These are phyloP conservation scores for Canavalia gladiata DNA, from an alignment of 306 rosid genomes.

Conservation along the genomic window DNA sequence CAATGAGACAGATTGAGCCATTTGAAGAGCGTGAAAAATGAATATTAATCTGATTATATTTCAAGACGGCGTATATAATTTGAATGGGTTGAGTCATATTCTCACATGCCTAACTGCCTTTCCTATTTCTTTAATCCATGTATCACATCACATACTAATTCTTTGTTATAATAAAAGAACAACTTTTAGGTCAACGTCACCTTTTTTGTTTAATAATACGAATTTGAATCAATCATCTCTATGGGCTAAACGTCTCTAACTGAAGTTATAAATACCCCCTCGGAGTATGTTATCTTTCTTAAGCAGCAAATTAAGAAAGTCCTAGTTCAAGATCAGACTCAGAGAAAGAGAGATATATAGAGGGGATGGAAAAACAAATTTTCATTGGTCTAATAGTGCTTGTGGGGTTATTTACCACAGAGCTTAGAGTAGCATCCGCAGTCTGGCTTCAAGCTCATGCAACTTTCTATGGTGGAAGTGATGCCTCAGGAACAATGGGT, in stretches of 20 bases:
- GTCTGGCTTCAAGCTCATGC: constrained; percentile 65
- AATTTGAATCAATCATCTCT: constrained; percentile 4
- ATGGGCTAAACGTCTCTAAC: constrained; percentile 37
- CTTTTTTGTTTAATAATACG: not conserved
- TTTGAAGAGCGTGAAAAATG: not conserved
- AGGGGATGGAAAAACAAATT: constrained; percentile 49
- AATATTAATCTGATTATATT: constrained; percentile 7
- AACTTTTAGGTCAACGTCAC: constrained; percentile 41
- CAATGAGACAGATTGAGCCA: constrained; percentile 1
- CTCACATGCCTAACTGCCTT: constrained; percentile 27
- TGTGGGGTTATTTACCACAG: constrained; percentile 46
- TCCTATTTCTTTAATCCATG: constrained; percentile 2
- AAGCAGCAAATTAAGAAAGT: constrained; percentile 43
- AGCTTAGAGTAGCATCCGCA: constrained; percentile 50
- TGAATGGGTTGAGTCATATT: constrained; percentile 32
- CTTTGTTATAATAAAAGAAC: constrained; percentile 1
- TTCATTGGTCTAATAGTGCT: constrained; percentile 42
- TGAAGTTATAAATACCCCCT: constrained; percentile 51
- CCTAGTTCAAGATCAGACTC: not conserved
- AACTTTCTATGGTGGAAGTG: constrained; percentile 77
- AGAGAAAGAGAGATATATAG: constrained; percentile 13
- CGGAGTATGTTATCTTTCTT: constrained; percentile 21
- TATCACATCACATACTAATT: not conserved
- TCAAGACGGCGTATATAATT: constrained; percentile 12
- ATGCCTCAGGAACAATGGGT: constrained; percentile 81